phyloP scores from a whole-genome alignment of 345 rosid species.

The Citrus medica region DNA sequence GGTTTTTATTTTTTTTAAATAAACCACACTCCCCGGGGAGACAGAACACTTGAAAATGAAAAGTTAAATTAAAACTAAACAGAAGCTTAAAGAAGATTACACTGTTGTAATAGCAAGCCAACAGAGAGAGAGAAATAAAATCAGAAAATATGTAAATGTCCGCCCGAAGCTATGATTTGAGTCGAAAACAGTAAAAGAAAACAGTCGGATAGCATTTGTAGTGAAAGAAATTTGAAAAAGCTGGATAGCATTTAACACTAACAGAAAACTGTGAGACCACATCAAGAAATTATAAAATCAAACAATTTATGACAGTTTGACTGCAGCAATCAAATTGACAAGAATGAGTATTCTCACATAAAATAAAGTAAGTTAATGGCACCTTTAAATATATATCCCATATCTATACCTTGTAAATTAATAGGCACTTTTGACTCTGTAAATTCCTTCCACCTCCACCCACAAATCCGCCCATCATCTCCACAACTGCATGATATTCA shows the following conservation, averaged over 20 bases:
- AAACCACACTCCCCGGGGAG: background rate
- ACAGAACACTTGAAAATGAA: background rate
- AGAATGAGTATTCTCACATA: background rate
- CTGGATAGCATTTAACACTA: background rate
- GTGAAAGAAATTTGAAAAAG: background rate
- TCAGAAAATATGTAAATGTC: background rate
- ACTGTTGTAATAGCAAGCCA: background rate
- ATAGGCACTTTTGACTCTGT: slow-evolving; percentile 35
- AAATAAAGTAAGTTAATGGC: background rate
- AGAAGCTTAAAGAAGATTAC: background rate
- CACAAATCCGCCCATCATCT: slow-evolving; percentile 87
- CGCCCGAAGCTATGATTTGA: background rate
- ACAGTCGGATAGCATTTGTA: slow-evolving; percentile 2
- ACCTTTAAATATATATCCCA: background rate
- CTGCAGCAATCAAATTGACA: background rate
- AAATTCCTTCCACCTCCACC: slow-evolving; percentile 88
- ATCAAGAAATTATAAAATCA: background rate
- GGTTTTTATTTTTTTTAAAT: background rate
- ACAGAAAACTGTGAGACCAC: background rate
- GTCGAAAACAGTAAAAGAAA: background rate
- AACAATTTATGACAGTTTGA: background rate
- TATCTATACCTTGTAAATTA: slow-evolving; percentile 44
- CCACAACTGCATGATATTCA: slow-evolving; percentile 63
- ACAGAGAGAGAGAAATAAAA: background rate
- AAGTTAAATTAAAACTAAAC: background rate